Evolutionary conservation across 805 yeast genomes (phyloP).

Genomic region (Saccharomycopsis lassenensis): DNA sequence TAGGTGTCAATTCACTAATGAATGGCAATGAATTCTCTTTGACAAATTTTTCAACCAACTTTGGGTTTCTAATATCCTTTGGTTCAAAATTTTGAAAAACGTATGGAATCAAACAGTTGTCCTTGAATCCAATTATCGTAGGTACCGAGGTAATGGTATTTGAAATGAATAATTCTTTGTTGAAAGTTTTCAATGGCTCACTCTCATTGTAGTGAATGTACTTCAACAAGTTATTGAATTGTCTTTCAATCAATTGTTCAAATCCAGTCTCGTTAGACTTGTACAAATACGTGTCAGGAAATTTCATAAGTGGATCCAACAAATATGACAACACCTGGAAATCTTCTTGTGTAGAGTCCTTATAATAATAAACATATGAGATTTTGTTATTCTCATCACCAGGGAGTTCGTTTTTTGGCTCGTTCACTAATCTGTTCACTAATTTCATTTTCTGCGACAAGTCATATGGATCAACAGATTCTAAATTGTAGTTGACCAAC

Average conservation of each 20-base stretch:
- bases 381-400: slow-evolving; percentile 29
- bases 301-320: slow-evolving; percentile 46
- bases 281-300: slow-evolving; percentile 46
- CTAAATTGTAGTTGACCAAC: slow-evolving; percentile 34
- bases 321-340: slow-evolving; percentile 48
- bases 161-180: slow-evolving; percentile 37
- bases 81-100: slow-evolving; percentile 54
- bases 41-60: slow-evolving; percentile 40
- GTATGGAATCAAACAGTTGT: slow-evolving; percentile 39
- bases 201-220: slow-evolving; percentile 33
- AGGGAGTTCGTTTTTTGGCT: slow-evolving; percentile 25
- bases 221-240: slow-evolving; percentile 29
- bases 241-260: slow-evolving; percentile 30
- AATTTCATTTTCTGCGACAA: slow-evolving; percentile 20
- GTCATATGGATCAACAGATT: slow-evolving; percentile 21
- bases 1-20: slow-evolving; percentile 39
- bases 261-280: slow-evolving; percentile 37
- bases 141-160: slow-evolving; percentile 51
- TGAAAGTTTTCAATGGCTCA: slow-evolving; percentile 27
- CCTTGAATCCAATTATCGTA: slow-evolving; percentile 49
- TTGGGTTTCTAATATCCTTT: slow-evolving; percentile 45
- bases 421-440: slow-evolving; percentile 21
- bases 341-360: slow-evolving; percentile 44
- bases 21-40: slow-evolving; percentile 38
- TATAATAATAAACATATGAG: slow-evolving; percentile 44